Base-by-base conservation (phyloP, 2,329 filamentous ascomycete species). In the Fusarium sororula region DNA sequence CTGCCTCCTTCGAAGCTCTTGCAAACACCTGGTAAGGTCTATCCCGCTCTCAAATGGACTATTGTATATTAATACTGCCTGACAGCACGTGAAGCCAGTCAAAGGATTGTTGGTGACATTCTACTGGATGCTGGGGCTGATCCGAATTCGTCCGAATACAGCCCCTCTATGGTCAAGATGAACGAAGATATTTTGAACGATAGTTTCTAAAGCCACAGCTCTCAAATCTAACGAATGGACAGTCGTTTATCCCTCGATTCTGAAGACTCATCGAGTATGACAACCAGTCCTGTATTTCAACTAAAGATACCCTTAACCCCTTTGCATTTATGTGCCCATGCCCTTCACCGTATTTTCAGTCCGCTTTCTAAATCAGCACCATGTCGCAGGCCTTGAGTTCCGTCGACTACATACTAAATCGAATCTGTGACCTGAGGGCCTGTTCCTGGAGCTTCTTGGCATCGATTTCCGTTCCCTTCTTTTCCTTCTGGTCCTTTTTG, bases 61-160 rank as follows among this genome's bases (percentile, higher is more conserved):
- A 15, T 2, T 14, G 32, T 22, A 30, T 28, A 24, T n/a, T 61
- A 18, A 59, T 22, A 45, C 37, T 48, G 3, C 15, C 15, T 44
- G 13, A 11, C 55, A 92, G 94, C 94, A 37, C 89, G 92, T 63
- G 93, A 96, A 82, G 94, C 94, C 8, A 95, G 93, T 78, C 92
- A 89, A 80, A 89, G 91, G 63, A 96, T 97, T 67, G 93, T 97
- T 1, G 92, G 95, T 59, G 93, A 96, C 78, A 88, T 97, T 54
- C 84, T 96, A 12, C 83, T 93, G 48, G 94, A 93, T 47, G 94
- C 94, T 8, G 94, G 94, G 6, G 92, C 88, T 9, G 88, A 90
- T 62, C 80, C 79, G 9, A 86, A 87, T 60, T 87, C 85, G 30
- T 84, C 84, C 5, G 89, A 91, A 78, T 89, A 90, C 77, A 92